A percentile compares a stretch with the other conserved stretches of the same genome.
phyloP scores from a whole-genome alignment of 2,329 filamentous ascomycete genomes.

The Myotisia sp. region DNA sequence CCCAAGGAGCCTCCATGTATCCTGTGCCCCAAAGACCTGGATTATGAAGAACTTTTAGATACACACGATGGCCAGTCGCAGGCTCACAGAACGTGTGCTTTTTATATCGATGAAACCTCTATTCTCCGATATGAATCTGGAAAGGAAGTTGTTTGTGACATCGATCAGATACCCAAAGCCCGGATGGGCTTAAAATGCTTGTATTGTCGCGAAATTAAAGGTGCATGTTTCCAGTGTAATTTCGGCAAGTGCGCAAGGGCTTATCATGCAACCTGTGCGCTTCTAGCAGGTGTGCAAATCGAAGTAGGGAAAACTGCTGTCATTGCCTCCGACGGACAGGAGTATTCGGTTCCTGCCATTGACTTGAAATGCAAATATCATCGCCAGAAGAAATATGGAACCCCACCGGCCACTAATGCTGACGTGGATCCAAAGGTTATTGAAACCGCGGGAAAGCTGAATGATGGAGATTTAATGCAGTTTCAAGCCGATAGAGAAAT shows the following conservation, averaged over 20 bases:
- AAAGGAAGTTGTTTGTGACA: constrained; percentile 60
- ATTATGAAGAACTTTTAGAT: constrained; percentile 63
- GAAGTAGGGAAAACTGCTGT: constrained; percentile 76
- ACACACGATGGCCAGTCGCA: constrained; percentile 71
- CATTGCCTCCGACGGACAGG: constrained; percentile 76
- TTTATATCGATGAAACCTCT: constrained; percentile 84
- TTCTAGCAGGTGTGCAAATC: constrained; percentile 79
- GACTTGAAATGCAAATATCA: constrained; percentile 94
- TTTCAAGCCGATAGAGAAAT: constrained; percentile 76
- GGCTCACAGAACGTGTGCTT: constrained; percentile 75
- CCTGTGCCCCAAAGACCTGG: constrained; percentile 81
- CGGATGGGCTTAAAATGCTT: constrained; percentile 86
- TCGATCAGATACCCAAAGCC: constrained; percentile 69
- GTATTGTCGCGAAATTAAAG: constrained; percentile 83
- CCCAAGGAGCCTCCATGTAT: constrained; percentile 68
- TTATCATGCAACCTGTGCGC: constrained; percentile 90
- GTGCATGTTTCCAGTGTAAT: constrained; percentile 94
- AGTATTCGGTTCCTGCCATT: constrained; percentile 83
- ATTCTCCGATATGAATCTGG: constrained; percentile 56
- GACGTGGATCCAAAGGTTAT: constrained; percentile 57
- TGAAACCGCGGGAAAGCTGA: constrained; percentile 53
- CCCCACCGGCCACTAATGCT: constrained; percentile 51
- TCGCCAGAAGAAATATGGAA: constrained; percentile 70
- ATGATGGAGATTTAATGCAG: constrained; percentile 66
- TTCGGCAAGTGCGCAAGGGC: constrained; percentile 85